A percentile compares a stretch with the other conserved stretches of the same genome.
Evolutionary conservation across 805 yeast genomes (phyloP).

Genomic region (Lipomyces yamanashiensis): DNA sequence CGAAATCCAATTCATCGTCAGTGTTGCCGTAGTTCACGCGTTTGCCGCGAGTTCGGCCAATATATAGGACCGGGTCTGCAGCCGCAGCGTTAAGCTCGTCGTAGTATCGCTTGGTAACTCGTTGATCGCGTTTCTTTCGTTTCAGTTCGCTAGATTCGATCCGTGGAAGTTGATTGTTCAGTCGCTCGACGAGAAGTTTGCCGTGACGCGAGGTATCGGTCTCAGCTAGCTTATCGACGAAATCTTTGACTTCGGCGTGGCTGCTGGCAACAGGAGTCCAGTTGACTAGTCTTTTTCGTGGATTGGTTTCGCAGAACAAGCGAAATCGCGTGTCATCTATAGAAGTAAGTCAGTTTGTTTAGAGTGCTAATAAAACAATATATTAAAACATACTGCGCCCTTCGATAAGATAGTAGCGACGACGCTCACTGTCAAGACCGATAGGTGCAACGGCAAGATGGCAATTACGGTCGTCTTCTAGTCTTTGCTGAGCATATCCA

Average conservation of each 20-base stretch:
- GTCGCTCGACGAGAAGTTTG: slow-evolving; percentile 13
- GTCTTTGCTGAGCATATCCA: slow-evolving; percentile 17
- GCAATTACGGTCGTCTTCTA: slow-evolving; percentile 26
- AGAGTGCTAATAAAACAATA: neutral
- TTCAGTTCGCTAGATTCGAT: slow-evolving; percentile 33
- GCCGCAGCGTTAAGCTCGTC: slow-evolving; percentile 34
- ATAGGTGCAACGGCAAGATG: slow-evolving; percentile 33
- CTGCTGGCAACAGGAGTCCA: slow-evolving; percentile 46
- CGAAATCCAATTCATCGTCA: slow-evolving; percentile 24
- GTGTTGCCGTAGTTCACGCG: slow-evolving; percentile 40
- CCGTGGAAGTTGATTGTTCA: slow-evolving; percentile 23
- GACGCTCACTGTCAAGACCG: slow-evolving; percentile 38
- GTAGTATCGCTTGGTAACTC: slow-evolving; percentile 20
- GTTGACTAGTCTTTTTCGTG: slow-evolving; percentile 41
- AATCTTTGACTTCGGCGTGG: slow-evolving; percentile 38
- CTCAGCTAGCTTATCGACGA: slow-evolving; percentile 27
- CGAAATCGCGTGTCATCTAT: slow-evolving; percentile 45
- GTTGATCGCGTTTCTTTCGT: slow-evolving; percentile 21
- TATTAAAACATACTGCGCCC: slow-evolving; percentile 32
- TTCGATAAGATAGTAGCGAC: slow-evolving; percentile 39
- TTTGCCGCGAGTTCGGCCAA: slow-evolving; percentile 44
- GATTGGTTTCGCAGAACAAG: slow-evolving; percentile 43
- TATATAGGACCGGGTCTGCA: slow-evolving; percentile 40
- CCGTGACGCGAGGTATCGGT: slow-evolving; percentile 22
- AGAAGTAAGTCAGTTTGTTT: slow-evolving; percentile 9